These are phyloP conservation scores for Fusarium sp. DNA, from an alignment of 2,329 filamentous ascomycete species.

Conservation along the genomic window DNA sequence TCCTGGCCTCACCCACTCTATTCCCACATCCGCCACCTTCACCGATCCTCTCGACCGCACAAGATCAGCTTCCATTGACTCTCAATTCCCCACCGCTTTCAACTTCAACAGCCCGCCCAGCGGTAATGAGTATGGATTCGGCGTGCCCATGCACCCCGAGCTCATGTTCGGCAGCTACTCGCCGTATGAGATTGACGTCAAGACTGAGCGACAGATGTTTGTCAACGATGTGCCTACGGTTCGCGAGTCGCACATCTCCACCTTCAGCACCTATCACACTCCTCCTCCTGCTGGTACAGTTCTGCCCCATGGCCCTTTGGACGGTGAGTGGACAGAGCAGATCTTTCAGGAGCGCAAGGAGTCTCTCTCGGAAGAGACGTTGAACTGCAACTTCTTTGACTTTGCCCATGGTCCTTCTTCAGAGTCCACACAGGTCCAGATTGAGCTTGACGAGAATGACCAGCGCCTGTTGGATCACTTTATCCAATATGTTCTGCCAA, in stretches of 20 bases:
- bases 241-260: slow-evolving; percentile 86
- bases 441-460: slow-evolving; percentile 89
- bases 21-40: slow-evolving; percentile 82
- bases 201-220: slow-evolving; percentile 93
- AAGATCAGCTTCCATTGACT: slow-evolving; percentile 81
- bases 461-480: slow-evolving; percentile 90
- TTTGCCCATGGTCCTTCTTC: slow-evolving; percentile 75
- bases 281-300: slow-evolving; percentile 76
- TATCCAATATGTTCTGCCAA: slow-evolving; percentile 83
- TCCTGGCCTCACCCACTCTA: slow-evolving; percentile 80
- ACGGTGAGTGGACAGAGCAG: slow-evolving; percentile 68
- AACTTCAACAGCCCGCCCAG: slow-evolving; percentile 72
- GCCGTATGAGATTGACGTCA: slow-evolving; percentile 94
- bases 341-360: slow-evolving; percentile 60
- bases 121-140: slow-evolving; percentile 68
- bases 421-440: slow-evolving; percentile 71
- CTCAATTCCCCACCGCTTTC: slow-evolving; percentile 77
- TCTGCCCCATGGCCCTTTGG: slow-evolving; percentile 67
- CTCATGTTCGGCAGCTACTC: slow-evolving; percentile 68
- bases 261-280: slow-evolving; percentile 89
- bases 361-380: slow-evolving; percentile 70
- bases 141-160: slow-evolving; percentile 69
- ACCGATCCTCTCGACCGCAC: slow-evolving; percentile 78
- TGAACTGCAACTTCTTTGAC: slow-evolving; percentile 85
- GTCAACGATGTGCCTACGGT: slow-evolving; percentile 89